These are phyloP conservation scores for Phytophthora pinifolia DNA, from an alignment of 352 stramenopile species.

Conservation along the genomic window DNA sequence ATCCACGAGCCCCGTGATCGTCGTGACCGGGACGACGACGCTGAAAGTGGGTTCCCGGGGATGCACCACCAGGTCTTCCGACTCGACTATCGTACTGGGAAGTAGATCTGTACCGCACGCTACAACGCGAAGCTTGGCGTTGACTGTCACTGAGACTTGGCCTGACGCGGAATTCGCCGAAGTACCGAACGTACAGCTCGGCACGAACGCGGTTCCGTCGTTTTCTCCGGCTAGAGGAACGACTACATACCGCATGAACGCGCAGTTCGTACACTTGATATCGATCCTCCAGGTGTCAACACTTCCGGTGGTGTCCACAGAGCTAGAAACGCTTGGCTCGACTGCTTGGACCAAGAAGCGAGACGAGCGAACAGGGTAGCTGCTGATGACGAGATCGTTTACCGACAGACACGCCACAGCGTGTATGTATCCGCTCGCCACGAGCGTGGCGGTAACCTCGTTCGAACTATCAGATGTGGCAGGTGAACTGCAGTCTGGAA, in stretches of 20 bases:
- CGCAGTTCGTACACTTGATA: slow-evolving; percentile 39
- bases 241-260: slow-evolving; percentile 51
- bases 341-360: slow-evolving; percentile 45
- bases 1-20: slow-evolving; percentile 45
- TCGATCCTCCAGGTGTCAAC: slow-evolving; percentile 45
- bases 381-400: slow-evolving; percentile 37
- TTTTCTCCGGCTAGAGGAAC: slow-evolving; percentile 11
- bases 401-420: slow-evolving; percentile 47
- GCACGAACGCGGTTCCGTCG: slow-evolving; percentile 10
- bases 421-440: slow-evolving; percentile 52
- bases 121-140: slow-evolving; percentile 44
- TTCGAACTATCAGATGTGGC: slow-evolving; percentile 3
- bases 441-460: slow-evolving; percentile 22
- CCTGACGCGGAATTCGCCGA: slow-evolving; percentile 12
- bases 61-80: slow-evolving; percentile 28
- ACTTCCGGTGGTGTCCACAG: slow-evolving; percentile 25
- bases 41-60: slow-evolving; percentile 42
- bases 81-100: slow-evolving; percentile 34
- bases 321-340: slow-evolving; percentile 33
- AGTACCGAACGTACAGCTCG: slow-evolving; percentile 48
- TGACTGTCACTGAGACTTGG: slow-evolving; percentile 31
- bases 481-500: slow-evolving; percentile 38
- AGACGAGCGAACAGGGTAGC: slow-evolving; percentile 47
- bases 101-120: slow-evolving; percentile 42
- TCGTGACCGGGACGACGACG: slow-evolving; percentile 35